Conservation (phyloP, 108 stramenopile species). For the Cyclotella distinguenda region DNA sequence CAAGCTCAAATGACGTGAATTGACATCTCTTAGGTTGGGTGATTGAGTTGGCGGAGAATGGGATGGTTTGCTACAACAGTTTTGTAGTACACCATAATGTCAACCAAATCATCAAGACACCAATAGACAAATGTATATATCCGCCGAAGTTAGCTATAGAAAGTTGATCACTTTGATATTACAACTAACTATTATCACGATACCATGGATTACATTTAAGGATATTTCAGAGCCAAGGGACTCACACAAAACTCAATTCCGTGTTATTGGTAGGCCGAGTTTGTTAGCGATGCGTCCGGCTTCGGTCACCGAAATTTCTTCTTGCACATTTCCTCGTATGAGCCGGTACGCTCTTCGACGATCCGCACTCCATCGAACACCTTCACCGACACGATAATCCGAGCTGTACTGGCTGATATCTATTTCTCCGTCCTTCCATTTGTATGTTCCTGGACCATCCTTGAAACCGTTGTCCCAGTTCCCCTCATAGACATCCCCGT, state of each 20-base stretch:
- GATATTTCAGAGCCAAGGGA: too few species aligned
- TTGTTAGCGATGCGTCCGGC: constrained; percentile 35
- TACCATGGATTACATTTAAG: too few species aligned
- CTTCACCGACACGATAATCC: constrained; percentile 52
- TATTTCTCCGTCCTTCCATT: constrained; percentile 53
- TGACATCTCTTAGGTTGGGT: too few species aligned
- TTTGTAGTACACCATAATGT: too few species aligned
- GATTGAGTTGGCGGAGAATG: too few species aligned
- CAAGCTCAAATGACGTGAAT: too few species aligned
- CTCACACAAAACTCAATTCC: not conserved
- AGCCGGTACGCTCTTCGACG: constrained; percentile 43
- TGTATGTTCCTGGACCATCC: constrained; percentile 49
- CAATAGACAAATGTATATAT: too few species aligned
- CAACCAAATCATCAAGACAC: too few species aligned
- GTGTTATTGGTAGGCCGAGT: constrained; percentile 32
- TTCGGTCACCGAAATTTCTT: constrained; percentile 37
- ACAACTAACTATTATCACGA: too few species aligned
- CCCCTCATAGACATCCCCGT: constrained; percentile 52
- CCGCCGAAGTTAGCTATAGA: too few species aligned
- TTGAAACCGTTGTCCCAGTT: constrained; percentile 43
- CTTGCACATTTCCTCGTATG: constrained; percentile 45
- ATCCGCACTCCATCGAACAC: constrained; percentile 52
- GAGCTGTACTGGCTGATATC: constrained; percentile 47
- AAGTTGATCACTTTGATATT: too few species aligned
- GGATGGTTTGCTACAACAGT: too few species aligned